Conservation (phyloP, 2,329 filamentous ascomycete species). For the Botrytis deweyae region DNA sequence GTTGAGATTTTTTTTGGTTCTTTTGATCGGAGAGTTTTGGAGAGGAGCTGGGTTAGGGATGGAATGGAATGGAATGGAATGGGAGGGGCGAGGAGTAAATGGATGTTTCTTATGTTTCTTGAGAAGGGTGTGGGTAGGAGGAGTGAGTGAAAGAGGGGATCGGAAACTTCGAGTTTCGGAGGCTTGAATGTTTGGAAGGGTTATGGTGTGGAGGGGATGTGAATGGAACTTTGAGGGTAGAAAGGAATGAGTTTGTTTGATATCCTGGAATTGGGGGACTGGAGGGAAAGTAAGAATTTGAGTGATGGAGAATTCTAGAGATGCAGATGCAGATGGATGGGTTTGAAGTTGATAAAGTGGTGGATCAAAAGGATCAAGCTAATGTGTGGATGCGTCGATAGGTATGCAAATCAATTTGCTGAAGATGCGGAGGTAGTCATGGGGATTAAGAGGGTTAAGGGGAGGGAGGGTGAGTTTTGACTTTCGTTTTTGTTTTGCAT, state of each 20-base stretch:
- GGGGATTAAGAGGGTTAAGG: constrained; percentile 48
- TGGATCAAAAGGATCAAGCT: too few relatives aligned
- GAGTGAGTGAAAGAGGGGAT: not conserved
- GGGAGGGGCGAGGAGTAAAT: not conserved
- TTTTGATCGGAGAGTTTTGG: not conserved
- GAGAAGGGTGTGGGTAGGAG: not conserved
- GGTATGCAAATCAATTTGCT: constrained; percentile 34
- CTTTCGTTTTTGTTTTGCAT: not conserved
- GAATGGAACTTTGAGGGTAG: not conserved
- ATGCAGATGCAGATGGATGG: not conserved
- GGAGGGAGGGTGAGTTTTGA: constrained; percentile 44
- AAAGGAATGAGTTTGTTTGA: not conserved
- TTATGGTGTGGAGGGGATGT: not conserved
- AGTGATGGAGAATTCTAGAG: not conserved
- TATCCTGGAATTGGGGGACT: not conserved
- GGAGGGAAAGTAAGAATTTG: not conserved
- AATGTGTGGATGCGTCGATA: not conserved
- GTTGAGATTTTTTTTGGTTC: constrained; percentile 43
- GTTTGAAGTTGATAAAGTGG: not conserved
- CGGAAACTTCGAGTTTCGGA: not conserved
- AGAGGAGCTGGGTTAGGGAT: not conserved
- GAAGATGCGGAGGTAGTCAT: constrained; percentile 52
- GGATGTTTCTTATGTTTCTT: not conserved
- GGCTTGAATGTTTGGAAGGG: not conserved
- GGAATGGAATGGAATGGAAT: not conserved